Percentiles rank a stretch among this genome's conserved stretches.
Evolutionary conservation across 345 rosid genomes (phyloP).

Genomic region (Ceriops zippeliana): DNA sequence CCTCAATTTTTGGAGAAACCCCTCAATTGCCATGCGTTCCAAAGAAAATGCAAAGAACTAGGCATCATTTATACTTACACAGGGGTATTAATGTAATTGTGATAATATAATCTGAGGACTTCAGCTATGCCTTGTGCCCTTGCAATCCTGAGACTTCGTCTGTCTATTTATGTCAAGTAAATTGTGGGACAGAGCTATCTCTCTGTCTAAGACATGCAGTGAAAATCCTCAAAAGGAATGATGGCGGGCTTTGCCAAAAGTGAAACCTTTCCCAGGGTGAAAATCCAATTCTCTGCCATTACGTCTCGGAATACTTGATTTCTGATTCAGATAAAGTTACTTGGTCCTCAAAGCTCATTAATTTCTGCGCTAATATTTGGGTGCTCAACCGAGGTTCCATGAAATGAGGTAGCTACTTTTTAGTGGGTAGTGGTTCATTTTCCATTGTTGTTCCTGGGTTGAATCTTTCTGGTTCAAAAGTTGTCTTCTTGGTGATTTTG

Average conservation of each 20-base stretch:
- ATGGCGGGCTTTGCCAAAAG: slow-evolving; percentile 7
- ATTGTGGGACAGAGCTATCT: background rate
- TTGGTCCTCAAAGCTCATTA: background rate
- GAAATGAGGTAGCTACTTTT: slow-evolving; percentile 23
- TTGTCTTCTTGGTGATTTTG: background rate
- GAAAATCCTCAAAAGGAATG: slow-evolving; percentile 23
- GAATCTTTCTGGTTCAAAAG: background rate
- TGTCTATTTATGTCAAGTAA: too few relatives aligned
- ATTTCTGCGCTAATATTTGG: background rate
- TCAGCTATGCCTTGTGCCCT: too few relatives aligned
- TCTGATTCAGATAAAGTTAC: too few relatives aligned
- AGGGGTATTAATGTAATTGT: too few relatives aligned
- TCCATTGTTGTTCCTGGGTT: background rate
- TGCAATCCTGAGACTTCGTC: too few relatives aligned
- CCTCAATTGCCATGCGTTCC: too few relatives aligned
- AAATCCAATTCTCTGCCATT: background rate
- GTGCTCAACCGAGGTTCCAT: background rate
- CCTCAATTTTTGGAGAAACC: too few relatives aligned
- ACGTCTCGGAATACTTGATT: background rate
- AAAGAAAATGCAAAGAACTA: too few relatives aligned
- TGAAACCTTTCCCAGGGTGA: background rate
- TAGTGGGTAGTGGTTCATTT: slow-evolving; percentile 11
- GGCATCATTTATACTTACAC: too few relatives aligned
- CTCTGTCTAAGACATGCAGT: background rate
- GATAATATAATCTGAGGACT: too few relatives aligned